phyloP scores from a whole-genome alignment of 2,329 filamentous ascomycete species.

The Penicillium sp. region DNA sequence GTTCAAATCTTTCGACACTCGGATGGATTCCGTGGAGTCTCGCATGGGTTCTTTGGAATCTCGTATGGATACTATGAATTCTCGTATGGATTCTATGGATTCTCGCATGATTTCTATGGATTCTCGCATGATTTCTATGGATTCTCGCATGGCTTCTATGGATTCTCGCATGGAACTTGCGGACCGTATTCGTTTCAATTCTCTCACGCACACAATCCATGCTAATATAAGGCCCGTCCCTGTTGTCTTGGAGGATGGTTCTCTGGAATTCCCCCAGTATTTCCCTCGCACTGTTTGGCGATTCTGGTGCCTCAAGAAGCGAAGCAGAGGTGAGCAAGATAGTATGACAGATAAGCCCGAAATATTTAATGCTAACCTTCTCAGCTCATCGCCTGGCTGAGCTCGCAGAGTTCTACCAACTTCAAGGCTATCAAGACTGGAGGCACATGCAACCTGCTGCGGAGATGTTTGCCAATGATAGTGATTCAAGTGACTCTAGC shows the following conservation, averaged over 20 bases:
- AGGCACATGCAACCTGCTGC: slow-evolving; percentile 32
- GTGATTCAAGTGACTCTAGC: slow-evolving; percentile 41
- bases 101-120: slow-evolving; percentile 11
- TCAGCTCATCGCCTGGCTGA: slow-evolving; percentile 40
- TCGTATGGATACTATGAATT: slow-evolving; percentile 1
- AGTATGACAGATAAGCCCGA: slow-evolving; percentile 3
- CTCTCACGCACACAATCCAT: slow-evolving; percentile 37
- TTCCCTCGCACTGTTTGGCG: slow-evolving; percentile 43
- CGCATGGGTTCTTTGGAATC: slow-evolving; percentile 27
- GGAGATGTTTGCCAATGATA: slow-evolving; percentile 33
- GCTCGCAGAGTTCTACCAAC: slow-evolving; percentile 42
- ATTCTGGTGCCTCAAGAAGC: slow-evolving; percentile 45
- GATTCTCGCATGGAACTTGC: slow-evolving; percentile 30
- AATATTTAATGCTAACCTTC: neutral
- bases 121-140: slow-evolving; percentile 21
- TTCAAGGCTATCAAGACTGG: slow-evolving; percentile 43
- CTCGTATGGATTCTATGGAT: slow-evolving; percentile 26
- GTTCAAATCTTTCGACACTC: slow-evolving; percentile 23
- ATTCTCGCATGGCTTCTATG: slow-evolving; percentile 26
- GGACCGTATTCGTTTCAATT: slow-evolving; percentile 42
- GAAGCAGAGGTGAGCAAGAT: slow-evolving; percentile 37
- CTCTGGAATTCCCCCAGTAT: slow-evolving; percentile 37
- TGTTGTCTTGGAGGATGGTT: slow-evolving; percentile 35
- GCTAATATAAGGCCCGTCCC: slow-evolving; percentile 41
- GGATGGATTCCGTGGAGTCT: slow-evolving; percentile 28